Evolutionary conservation across 768 basidiomycete species (phyloP), one percentile per base, ranked within the genome.

Genomic region (Mycena amicta): DNA sequence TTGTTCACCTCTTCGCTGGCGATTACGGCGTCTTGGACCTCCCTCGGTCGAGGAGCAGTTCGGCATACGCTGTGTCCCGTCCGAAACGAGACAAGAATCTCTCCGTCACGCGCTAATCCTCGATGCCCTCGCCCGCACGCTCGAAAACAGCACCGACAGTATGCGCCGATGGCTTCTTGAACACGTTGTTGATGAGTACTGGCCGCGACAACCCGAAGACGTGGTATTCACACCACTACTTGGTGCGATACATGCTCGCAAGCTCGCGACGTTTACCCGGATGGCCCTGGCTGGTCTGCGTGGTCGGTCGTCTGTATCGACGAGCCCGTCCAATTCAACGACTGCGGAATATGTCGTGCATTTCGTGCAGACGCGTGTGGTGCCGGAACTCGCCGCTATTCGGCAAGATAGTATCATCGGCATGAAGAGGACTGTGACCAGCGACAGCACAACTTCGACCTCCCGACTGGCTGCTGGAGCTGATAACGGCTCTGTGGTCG

Each of bases 181-280:
- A 39, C 74, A 81, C 56, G 66, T 74, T 0, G 55, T 82, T n/a
- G 78, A 88, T 82, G 74, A 80, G 60, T 80, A 80, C 66, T 86
- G 86, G 85, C 71, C 76, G 11, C 64, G 69, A 4, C 68, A 70
- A n/a, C 65, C 71, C 20, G 65, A 69, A 3, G 59, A 71, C 20
- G 60, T 37, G 3, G 58, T 66, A 4, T 74, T 77, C 31, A 82
- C 82, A 4, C 75, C 82, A 3, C 67, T 86, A 4, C 71, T 82
- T 23, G 71, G 73, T 5, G 71, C 76, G 3, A 79, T 87, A 28
- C 76, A 81, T 52, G 70, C 74, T 23, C 78, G 82, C 20, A 83
- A 80, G 54, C 66, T 89, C 15, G 72, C 68, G 33, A 68, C 69
- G 43, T 77, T 80, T 67, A 64, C 73, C 46, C 70, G 67, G 33